Percentiles rank a stretch among this genome's conserved stretches.
phyloP scores from a whole-genome alignment of 225 moss, liverwort and hornwort genomes.

The Straminergon stramineum region DNA sequence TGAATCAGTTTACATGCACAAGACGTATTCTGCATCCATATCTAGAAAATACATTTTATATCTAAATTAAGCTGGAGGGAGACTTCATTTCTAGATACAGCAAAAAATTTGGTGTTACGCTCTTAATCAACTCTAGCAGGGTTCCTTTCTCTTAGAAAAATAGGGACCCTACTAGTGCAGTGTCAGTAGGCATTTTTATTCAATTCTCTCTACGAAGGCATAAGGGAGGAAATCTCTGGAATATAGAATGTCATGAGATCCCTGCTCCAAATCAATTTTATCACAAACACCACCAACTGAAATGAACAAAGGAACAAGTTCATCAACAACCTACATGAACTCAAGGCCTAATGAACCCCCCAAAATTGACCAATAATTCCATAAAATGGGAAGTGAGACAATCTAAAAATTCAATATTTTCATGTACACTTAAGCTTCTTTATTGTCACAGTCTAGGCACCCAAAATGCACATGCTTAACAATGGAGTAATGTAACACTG shows the following conservation, averaged over 20 bases:
- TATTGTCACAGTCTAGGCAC: not conserved
- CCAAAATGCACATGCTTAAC: not conserved
- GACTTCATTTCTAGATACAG: not conserved
- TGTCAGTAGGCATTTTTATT: not conserved
- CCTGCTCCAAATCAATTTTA: not conserved
- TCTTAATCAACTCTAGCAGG: not conserved
- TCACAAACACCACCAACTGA: not conserved
- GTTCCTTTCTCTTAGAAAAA: not conserved
- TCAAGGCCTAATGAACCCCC: not conserved
- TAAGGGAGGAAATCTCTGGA: not conserved
- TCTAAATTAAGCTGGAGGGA: not conserved
- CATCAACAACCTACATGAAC: not conserved
- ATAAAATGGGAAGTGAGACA: not conserved
- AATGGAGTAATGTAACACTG: not conserved
- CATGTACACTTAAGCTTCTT: not conserved
- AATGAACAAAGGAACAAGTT: not conserved
- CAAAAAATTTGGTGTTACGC: not conserved
- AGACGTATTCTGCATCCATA: not conserved
- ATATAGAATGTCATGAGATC: not conserved
- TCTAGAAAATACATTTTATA: not conserved
- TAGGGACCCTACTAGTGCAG: not conserved
- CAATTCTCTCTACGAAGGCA: not conserved
- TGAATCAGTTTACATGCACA: not conserved
- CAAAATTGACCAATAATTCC: not conserved
- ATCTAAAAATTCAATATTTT: not conserved